phyloP scores from a whole-genome alignment of 2,329 filamentous ascomycete species.

The Aspergillus japonicus region DNA sequence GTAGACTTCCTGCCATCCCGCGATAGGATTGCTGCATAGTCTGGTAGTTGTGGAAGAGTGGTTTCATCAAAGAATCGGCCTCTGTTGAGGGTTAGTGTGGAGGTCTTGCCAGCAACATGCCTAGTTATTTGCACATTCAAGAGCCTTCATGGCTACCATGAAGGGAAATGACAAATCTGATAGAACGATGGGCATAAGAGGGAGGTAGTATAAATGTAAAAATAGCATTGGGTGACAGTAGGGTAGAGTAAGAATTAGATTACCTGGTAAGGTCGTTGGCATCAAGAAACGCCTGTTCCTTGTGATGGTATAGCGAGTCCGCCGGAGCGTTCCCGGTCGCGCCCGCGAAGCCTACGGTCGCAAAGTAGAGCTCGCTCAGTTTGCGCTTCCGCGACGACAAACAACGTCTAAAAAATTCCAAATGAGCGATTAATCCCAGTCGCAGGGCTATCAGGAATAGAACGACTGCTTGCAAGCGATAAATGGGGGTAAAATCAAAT shows the following conservation, averaged over 20 bases:
- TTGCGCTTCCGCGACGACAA: slow-evolving; percentile 86
- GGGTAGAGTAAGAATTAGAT: slow-evolving; percentile 29
- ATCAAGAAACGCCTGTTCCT: slow-evolving; percentile 56
- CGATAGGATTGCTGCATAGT: slow-evolving; percentile 30
- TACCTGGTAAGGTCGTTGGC: slow-evolving; percentile 59
- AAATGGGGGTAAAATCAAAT: slow-evolving; percentile 30
- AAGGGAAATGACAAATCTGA: background rate
- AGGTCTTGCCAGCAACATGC: slow-evolving; percentile 12
- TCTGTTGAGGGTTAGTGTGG: slow-evolving; percentile 36
- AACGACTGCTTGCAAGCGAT: slow-evolving; percentile 22
- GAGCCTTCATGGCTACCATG: background rate
- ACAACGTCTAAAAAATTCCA: slow-evolving; percentile 47
- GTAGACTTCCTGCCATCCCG: slow-evolving; percentile 26
- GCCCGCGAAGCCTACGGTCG: slow-evolving; percentile 60
- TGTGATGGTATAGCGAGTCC: slow-evolving; percentile 51
- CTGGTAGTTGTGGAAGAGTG: slow-evolving; percentile 48
- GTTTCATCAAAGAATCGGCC: slow-evolving; percentile 57
- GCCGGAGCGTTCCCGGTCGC: slow-evolving; percentile 56
- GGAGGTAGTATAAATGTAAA: background rate
- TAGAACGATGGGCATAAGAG: background rate
- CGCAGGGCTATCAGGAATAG: slow-evolving; percentile 15
- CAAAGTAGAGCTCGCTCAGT: slow-evolving; percentile 82
- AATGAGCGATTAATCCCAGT: slow-evolving; percentile 37
- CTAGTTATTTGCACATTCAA: background rate
- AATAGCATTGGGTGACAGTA: slow-evolving; percentile 1